Conservation (phyloP, 768 basidiomycete species). For the Udeniomyces megalosporus region DNA sequence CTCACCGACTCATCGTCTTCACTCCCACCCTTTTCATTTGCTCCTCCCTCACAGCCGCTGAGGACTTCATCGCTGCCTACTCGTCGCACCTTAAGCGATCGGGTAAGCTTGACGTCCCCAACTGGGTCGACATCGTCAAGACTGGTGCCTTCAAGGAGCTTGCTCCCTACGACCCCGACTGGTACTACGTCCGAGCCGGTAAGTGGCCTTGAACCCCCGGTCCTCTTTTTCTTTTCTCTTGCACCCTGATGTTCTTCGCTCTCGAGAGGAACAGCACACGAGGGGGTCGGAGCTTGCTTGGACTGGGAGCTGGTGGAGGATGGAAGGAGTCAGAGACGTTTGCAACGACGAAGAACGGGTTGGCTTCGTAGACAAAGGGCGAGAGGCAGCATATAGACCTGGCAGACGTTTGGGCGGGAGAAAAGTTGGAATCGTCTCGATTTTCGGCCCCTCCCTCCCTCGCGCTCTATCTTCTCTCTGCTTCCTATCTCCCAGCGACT, state of each 20-base stretch:
- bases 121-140: conserved; percentile 98
- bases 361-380: not conserved
- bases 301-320: not conserved
- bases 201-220: conserved; percentile 33
- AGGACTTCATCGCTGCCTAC: conserved; percentile 85
- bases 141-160: conserved; percentile 95
- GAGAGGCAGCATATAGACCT: too few relatives aligned
- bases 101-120: conserved; percentile 97
- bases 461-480: too few relatives aligned
- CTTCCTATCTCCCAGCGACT: too few relatives aligned
- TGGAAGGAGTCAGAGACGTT: not conserved
- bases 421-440: not conserved
- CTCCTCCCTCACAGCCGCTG: conserved; percentile 44
- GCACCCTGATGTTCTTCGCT: not conserved
- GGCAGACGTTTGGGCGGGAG: not conserved
- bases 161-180: conserved; percentile 96
- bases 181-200: conserved; percentile 99
- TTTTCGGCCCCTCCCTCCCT: too few relatives aligned
- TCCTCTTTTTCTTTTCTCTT: not conserved
- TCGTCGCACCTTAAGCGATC: conserved; percentile 92
- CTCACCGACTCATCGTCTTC: not conserved
- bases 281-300: conserved; percentile 7
- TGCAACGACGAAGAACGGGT: not conserved
- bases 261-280: not conserved
- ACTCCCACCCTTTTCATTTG: not conserved